Evolutionary conservation across 2,329 filamentous ascomycete species (phyloP).

Genomic region (Fusarium armeniacum): DNA sequence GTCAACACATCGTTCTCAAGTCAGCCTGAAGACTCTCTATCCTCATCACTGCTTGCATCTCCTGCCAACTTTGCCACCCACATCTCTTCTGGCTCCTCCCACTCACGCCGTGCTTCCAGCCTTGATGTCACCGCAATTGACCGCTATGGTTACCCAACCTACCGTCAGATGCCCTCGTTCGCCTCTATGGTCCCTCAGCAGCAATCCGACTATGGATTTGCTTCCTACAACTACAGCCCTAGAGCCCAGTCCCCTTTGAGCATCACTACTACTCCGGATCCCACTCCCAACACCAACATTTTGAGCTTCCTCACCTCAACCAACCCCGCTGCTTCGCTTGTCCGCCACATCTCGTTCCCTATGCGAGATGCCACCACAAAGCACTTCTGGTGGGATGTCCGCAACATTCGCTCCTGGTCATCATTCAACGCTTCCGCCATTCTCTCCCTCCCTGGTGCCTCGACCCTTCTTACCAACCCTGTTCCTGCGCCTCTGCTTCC

Average conservation of each 20-base stretch:
- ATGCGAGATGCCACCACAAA: constrained; percentile 76
- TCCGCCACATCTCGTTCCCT: constrained; percentile 81
- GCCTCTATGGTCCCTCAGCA: constrained; percentile 44
- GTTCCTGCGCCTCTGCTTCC: constrained; percentile 74
- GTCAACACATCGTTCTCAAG: constrained; percentile 59
- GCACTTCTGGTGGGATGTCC: constrained; percentile 97
- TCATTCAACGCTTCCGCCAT: constrained; percentile 82
- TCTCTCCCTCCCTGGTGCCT: constrained; percentile 78
- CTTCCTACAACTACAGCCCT: constrained; percentile 57
- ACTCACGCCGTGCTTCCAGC: constrained; percentile 72
- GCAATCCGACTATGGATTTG: constrained; percentile 60
- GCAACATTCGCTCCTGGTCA: constrained; percentile 86
- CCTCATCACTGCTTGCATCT: constrained; percentile 73
- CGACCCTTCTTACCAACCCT: constrained; percentile 78
- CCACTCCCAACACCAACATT: constrained; percentile 74
- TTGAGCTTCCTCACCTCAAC: constrained; percentile 81
- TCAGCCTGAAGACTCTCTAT: constrained; percentile 48
- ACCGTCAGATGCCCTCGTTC: constrained; percentile 76
- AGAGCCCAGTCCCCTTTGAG: constrained; percentile 63
- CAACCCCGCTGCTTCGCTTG: constrained; percentile 86
- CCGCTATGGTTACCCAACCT: constrained; percentile 86
- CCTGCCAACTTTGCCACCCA: constrained; percentile 70
- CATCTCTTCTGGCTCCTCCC: constrained; percentile 41
- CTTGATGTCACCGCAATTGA: constrained; percentile 76
- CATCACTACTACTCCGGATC: constrained; percentile 59